Percentiles rank a stretch among this genome's conserved stretches.
Conservation (phyloP, 2,329 filamentous ascomycete genomes). For the Cadophora gregata region DNA sequence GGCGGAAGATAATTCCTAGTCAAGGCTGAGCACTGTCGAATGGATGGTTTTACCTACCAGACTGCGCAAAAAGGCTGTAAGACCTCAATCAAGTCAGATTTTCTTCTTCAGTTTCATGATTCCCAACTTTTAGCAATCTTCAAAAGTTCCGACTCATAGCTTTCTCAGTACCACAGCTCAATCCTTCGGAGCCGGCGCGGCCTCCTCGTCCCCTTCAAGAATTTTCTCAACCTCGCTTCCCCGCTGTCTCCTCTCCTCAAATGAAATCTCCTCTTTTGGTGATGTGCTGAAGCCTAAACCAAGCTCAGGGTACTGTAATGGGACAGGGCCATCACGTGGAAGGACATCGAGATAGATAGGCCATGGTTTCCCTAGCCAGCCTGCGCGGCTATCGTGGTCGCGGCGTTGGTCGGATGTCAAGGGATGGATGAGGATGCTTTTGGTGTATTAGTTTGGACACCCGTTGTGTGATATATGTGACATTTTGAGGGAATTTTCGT, state of each 20-base stretch:
- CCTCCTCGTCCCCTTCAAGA: constrained; percentile 3
- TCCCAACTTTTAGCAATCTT: too few relatives aligned
- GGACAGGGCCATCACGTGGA: constrained; percentile 11
- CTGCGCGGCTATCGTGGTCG: constrained; percentile 19
- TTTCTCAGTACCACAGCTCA: background rate
- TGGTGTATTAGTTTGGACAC: background rate
- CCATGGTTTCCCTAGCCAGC: constrained; percentile 21
- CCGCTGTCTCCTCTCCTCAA: constrained; percentile 14
- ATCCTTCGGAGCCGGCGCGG: constrained; percentile 20
- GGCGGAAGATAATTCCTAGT: too few relatives aligned
- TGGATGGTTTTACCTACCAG: too few relatives aligned
- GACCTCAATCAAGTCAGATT: too few relatives aligned
- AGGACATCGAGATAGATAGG: constrained; percentile 19
- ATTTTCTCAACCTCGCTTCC: constrained; percentile 17
- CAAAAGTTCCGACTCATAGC: too few relatives aligned
- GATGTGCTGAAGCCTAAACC: constrained; percentile 16
- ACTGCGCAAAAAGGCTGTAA: too few relatives aligned
- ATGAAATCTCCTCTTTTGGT: constrained; percentile 13
- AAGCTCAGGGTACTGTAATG: constrained; percentile 19
- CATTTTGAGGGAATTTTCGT: background rate
- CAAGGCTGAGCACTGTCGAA: too few relatives aligned
- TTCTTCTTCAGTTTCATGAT: too few relatives aligned
- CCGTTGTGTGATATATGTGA: too few relatives aligned
- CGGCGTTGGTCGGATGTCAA: constrained; percentile 21
- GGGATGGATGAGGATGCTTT: constrained; percentile 19